phyloP scores from a whole-genome alignment of 2,329 filamentous ascomycete species.

The Aspergillus melleus region DNA sequence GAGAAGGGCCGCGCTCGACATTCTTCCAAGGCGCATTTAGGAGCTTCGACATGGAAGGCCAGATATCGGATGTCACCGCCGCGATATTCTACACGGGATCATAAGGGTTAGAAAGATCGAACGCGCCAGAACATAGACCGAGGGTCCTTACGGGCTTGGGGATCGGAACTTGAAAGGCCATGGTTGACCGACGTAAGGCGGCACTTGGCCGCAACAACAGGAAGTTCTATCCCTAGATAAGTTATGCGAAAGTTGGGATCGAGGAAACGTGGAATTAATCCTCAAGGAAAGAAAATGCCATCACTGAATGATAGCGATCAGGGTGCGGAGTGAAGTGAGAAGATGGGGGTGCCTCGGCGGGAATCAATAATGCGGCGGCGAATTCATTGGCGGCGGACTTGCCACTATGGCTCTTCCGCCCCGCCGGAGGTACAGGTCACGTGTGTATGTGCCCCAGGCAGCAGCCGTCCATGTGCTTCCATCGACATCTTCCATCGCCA shows the following conservation, averaged over 20 bases:
- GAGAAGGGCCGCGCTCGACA: slow-evolving; percentile 23
- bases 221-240: slow-evolving; percentile 14
- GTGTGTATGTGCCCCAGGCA: background rate
- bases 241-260: background rate
- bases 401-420: background rate
- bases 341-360: slow-evolving; percentile 6
- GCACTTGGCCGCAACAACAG: slow-evolving; percentile 37
- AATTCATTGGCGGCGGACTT: background rate
- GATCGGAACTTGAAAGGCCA: slow-evolving; percentile 54
- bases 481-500: background rate
- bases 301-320: slow-evolving; percentile 24
- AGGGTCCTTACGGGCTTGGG: slow-evolving; percentile 46
- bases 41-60: slow-evolving; percentile 44
- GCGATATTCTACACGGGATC: slow-evolving; percentile 44
- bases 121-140: background rate
- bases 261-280: slow-evolving; percentile 11
- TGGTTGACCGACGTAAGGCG: slow-evolving; percentile 40
- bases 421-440: background rate
- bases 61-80: slow-evolving; percentile 44
- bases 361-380: slow-evolving; percentile 1
- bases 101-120: slow-evolving; percentile 13
- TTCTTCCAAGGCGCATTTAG: slow-evolving; percentile 39
- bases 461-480: background rate
- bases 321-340: slow-evolving; percentile 11
- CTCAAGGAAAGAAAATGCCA: slow-evolving; percentile 22